Percentiles rank a stretch among this genome's conserved stretches.
Conservation (phyloP, 2,329 filamentous ascomycete genomes). For the Monilinia laxa region DNA sequence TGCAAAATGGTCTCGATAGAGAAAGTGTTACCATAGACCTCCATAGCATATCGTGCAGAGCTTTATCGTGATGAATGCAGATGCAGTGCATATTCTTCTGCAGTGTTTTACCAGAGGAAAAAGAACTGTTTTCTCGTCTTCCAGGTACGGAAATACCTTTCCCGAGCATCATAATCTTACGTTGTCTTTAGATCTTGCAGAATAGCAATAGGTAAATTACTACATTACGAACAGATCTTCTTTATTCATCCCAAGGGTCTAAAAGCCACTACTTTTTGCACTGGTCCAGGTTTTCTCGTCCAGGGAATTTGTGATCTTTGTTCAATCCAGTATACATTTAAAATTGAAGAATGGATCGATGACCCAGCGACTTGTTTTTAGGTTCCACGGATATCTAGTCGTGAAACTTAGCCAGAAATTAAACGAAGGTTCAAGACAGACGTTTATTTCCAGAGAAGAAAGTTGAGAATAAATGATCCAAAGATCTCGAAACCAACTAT, state of each 20-base stretch:
- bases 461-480: not conserved
- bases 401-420: not conserved
- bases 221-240: not conserved
- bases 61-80: slow-evolving; percentile 9
- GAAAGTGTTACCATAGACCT: slow-evolving; percentile 4
- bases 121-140: not conserved
- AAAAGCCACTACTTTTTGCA: not conserved
- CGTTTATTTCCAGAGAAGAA: not conserved
- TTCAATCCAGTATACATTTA: not conserved
- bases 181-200: not conserved
- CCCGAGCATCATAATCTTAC: not conserved
- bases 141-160: not conserved
- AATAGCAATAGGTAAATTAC: not conserved
- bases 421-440: not conserved
- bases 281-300: not conserved
- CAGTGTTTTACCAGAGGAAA: not conserved
- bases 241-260: not conserved
- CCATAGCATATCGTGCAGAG: slow-evolving; percentile 3
- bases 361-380: slow-evolving; percentile 15
- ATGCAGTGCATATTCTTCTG: not conserved
- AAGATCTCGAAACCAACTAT: not conserved
- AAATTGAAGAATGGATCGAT: not conserved
- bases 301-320: not conserved
- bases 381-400: not conserved
- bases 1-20: slow-evolving; percentile 3